Conservation (phyloP, 768 basidiomycete species). For the Chalciporus piperatus region DNA sequence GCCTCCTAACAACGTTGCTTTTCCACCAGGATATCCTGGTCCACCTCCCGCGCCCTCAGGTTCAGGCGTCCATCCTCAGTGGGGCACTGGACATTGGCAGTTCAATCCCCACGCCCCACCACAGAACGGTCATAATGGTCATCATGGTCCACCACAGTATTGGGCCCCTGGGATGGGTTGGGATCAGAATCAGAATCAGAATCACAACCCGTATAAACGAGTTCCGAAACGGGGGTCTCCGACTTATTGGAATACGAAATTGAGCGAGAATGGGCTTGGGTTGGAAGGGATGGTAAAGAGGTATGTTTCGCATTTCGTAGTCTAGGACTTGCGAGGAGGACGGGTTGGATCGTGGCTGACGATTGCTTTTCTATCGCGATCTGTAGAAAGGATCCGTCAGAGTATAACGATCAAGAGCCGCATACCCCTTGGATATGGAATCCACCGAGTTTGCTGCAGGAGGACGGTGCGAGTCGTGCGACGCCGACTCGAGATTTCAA, state of each 20-base stretch:
- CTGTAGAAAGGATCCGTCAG: constrained; percentile 30
- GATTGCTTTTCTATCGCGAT: neutral
- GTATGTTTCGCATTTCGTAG: constrained; percentile 38
- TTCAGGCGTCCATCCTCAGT: constrained; percentile 40
- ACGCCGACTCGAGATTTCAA: constrained; percentile 30
- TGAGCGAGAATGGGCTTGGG: constrained; percentile 63
- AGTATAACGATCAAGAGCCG: constrained; percentile 34
- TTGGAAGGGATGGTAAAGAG: constrained; percentile 59
- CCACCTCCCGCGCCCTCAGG: constrained; percentile 59
- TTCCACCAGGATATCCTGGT: constrained; percentile 37
- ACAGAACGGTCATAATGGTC: constrained; percentile 21
- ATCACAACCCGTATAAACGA: constrained; percentile 64
- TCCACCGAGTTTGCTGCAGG: constrained; percentile 41
- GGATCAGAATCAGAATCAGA: constrained; percentile 37
- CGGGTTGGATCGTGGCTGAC: constrained; percentile 11
- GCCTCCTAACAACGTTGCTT: constrained; percentile 31
- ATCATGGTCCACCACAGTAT: constrained; percentile 19
- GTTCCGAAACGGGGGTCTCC: constrained; percentile 57
- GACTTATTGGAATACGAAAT: constrained; percentile 58
- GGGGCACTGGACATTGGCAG: constrained; percentile 54
- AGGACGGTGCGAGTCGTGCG: constrained; percentile 26
- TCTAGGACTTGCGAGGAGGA: neutral
- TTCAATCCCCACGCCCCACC: constrained; percentile 39
- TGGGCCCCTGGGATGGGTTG: constrained; percentile 35
- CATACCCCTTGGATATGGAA: constrained; percentile 79